Percentiles rank a stretch among this genome's conserved stretches.
Evolutionary conservation across 2,329 filamentous ascomycete genomes (phyloP).

Genomic region (Fusarium austroafricanum): DNA sequence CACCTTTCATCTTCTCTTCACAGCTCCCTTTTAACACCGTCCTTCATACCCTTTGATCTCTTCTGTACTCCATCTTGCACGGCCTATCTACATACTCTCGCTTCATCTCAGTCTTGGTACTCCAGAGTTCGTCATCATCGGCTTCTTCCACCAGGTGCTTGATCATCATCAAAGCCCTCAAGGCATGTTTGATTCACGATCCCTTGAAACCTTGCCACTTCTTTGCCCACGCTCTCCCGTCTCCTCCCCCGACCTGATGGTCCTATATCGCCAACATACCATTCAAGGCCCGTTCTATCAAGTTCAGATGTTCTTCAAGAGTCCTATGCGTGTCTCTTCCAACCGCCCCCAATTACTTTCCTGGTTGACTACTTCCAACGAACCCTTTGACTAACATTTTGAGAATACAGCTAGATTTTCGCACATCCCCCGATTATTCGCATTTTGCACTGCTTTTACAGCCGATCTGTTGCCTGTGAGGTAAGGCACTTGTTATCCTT

Average conservation of each 20-base stretch:
- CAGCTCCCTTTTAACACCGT: slow-evolving; percentile 59
- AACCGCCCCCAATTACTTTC: background rate
- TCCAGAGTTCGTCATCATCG: slow-evolving; percentile 56
- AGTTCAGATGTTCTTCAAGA: background rate
- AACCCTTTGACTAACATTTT: slow-evolving; percentile 2
- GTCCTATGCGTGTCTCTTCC: background rate
- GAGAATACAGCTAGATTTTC: slow-evolving; percentile 44
- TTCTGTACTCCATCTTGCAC: slow-evolving; percentile 64
- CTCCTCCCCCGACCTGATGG: too few species aligned
- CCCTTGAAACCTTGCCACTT: background rate
- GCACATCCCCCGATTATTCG: slow-evolving; percentile 47
- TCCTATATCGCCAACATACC: too few species aligned
- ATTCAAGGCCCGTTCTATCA: too few species aligned
- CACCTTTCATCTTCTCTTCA: slow-evolving; percentile 46
- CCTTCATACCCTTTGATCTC: slow-evolving; percentile 49
- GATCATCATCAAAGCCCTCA: slow-evolving; percentile 42
- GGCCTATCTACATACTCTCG: slow-evolving; percentile 70
- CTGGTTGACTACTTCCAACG: background rate
- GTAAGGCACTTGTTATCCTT: slow-evolving; percentile 38
- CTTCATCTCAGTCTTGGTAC: slow-evolving; percentile 67
- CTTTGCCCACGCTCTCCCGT: background rate
- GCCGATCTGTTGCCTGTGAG: slow-evolving; percentile 50
- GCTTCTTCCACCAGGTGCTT: slow-evolving; percentile 48
- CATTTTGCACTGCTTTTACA: slow-evolving; percentile 48
- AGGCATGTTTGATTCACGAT: slow-evolving; percentile 40